Evolutionary conservation across 805 yeast species (phyloP), one percentile per base, ranked within the genome.

Genomic region (Starmerella vaccinii): DNA sequence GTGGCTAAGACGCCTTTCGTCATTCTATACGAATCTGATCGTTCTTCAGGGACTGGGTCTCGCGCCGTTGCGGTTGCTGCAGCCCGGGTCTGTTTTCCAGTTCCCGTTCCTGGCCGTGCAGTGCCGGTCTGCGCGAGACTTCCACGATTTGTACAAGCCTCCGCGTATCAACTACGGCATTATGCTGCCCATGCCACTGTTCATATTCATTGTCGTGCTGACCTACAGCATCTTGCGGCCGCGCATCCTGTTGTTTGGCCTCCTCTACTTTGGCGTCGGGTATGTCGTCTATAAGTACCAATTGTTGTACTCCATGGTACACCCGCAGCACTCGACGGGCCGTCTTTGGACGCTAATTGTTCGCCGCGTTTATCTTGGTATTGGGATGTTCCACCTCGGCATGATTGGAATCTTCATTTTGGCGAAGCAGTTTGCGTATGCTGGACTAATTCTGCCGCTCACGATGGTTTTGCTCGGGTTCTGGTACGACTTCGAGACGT

Each of bases 321-420:
- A 92, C 65, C 89, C 95, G 9, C 96, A 94, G 34, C 97, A 92
- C 67, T 88, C 96, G 0, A 92, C 96, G 0, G 98, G 97, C 1
- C 84, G 84, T 63, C 94, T 90, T 1, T 90, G 97, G 97, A 95
- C 96, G 0, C 71, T 88, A 45, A 81, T 90, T 2, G 83, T 84
- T 61, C 74, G 95, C 59, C 74, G 98, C 57, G 78, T 89, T 1
- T 78, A 84, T 49, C 63, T 87, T 51, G 97, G 97, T 0, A 67
- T 90, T 23, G 66, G 84, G 30, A 71, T 90, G 15, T 88, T 90
- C 65, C 98, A 92, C 63, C 68, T 90, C 52, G 87, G 95, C 12
- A 88, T 89, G 85, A 87, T 90, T 0, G 97, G 97, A 2, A 80
- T 94, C 0, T 71, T 90, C 53, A 88, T 85, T 0, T 74, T 86